Conservation (phyloP, 768 basidiomycete species). For the Heimioporus sp. region DNA sequence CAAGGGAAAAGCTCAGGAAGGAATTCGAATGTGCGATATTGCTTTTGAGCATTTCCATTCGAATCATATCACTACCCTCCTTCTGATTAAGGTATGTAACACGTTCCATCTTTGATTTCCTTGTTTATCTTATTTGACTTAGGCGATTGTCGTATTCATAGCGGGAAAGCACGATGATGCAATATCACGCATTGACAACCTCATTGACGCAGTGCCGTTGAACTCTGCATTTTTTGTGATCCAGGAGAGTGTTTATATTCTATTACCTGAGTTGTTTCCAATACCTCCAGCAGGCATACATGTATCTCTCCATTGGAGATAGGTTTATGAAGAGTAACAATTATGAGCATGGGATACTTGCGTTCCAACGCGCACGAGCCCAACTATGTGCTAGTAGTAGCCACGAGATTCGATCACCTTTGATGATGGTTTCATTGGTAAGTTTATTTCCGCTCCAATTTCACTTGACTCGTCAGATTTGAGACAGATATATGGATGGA, state of each 20-base stretch:
- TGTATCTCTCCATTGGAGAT: constrained; percentile 5
- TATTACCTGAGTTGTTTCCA: no score
- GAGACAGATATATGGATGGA: no score
- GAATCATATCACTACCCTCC: not conserved
- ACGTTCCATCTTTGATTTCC: not conserved
- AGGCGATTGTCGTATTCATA: not conserved
- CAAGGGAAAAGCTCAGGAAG: not conserved
- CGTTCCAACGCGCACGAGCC: not conserved
- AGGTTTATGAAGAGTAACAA: not conserved
- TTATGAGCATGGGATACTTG: not conserved
- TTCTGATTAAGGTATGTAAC: constrained; percentile 2
- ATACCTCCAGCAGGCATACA: no score
- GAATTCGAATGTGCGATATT: not conserved
- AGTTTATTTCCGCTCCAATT: no score
- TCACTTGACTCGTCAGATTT: no score
- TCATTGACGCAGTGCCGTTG: no score
- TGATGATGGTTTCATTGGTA: not conserved
- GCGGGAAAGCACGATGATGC: not conserved
- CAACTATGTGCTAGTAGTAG: no score
- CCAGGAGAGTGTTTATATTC: no score
- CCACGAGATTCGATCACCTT: no score
- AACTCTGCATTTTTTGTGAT: no score
- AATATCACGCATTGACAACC: not conserved
- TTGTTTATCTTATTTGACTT: no score
- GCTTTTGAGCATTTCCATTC: not conserved